phyloP scores from a whole-genome alignment of 2,329 filamentous ascomycete species.

The Pseudogymnoascus sp. region DNA sequence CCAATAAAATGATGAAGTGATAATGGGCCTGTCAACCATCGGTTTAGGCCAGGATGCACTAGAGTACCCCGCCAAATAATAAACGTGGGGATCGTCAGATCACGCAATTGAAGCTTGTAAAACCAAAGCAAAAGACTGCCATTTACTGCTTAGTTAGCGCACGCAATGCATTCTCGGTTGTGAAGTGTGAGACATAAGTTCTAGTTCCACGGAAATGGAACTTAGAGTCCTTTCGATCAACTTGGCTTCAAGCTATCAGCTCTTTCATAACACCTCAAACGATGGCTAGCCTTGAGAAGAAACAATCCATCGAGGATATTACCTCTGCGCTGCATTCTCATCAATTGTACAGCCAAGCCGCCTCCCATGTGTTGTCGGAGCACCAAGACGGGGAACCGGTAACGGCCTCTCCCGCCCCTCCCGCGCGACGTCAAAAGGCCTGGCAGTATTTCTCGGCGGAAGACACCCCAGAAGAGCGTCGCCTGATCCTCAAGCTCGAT shows the following conservation, averaged over 20 bases:
- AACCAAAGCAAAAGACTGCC: background rate
- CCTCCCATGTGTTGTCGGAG: background rate
- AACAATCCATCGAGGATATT: background rate
- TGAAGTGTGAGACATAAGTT: background rate
- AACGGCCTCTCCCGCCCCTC: background rate
- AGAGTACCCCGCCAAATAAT: background rate
- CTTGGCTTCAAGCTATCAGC: background rate
- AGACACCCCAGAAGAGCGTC: constrained; percentile 10
- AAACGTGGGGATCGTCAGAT: background rate
- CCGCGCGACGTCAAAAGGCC: background rate
- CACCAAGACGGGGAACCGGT: background rate
- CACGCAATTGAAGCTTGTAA: background rate
- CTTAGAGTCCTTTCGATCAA: background rate
- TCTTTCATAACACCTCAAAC: background rate
- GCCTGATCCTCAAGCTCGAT: constrained; percentile 14
- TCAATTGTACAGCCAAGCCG: background rate
- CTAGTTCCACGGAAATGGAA: background rate
- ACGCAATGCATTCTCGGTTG: background rate
- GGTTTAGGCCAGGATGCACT: background rate
- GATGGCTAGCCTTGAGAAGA: background rate
- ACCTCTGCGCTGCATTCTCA: background rate
- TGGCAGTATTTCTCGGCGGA: constrained; percentile 12
- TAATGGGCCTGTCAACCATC: background rate
- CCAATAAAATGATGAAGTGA: background rate
- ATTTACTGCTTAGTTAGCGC: background rate